phyloP scores from a whole-genome alignment of 768 basidiomycete genomes.

The Leccinum truebloodii region DNA sequence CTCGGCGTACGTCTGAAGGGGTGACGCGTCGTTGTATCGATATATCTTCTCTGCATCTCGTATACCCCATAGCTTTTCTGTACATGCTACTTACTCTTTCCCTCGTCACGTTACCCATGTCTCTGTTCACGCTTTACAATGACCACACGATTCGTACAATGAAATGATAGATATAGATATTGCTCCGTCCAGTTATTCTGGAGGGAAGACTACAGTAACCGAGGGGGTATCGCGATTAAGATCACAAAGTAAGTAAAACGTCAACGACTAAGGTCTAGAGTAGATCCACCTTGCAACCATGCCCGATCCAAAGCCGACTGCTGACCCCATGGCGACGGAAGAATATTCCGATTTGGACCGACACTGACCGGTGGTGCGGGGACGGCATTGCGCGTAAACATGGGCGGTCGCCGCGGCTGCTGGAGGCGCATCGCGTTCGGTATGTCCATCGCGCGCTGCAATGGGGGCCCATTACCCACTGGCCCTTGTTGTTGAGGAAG shows the following conservation, averaged over 20 bases:
- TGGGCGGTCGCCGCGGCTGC: slow-evolving; percentile 56
- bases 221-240: slow-evolving; percentile 8
- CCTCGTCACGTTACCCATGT: slow-evolving; percentile 3
- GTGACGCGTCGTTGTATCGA: slow-evolving; percentile 25
- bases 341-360: slow-evolving; percentile 40
- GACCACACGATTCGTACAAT: not conserved
- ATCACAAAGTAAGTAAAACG: slow-evolving; percentile 1
- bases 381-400: slow-evolving; percentile 45
- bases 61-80: slow-evolving; percentile 18
- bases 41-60: slow-evolving; percentile 17
- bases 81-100: not conserved
- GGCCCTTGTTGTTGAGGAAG: slow-evolving; percentile 32
- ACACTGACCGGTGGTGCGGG: slow-evolving; percentile 38
- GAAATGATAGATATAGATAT: slow-evolving; percentile 25
- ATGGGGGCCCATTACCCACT: slow-evolving; percentile 27
- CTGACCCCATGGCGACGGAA: slow-evolving; percentile 41
- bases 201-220: not conserved
- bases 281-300: slow-evolving; percentile 43
- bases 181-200: not conserved
- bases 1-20: slow-evolving; percentile 9
- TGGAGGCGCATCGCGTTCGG: slow-evolving; percentile 54
- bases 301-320: slow-evolving; percentile 43
- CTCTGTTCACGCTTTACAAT: not conserved
- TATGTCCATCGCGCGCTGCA: slow-evolving; percentile 52
- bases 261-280: slow-evolving; percentile 42